Evolutionary conservation across 225 moss, liverwort and hornwort species (phyloP).

Genomic region (Neckera pumila): DNA sequence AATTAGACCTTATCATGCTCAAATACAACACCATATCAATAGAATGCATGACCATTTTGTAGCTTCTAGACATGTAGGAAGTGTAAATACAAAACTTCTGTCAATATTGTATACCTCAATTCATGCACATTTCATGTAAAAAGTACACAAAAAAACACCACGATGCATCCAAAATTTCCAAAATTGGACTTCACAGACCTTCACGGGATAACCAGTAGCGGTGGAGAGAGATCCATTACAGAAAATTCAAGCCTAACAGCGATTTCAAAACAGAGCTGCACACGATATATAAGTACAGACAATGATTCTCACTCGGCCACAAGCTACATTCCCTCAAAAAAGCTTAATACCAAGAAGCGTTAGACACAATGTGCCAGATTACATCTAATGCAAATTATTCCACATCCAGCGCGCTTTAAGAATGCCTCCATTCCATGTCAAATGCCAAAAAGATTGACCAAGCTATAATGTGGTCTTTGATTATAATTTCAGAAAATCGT

Average conservation of each 20-base stretch:
- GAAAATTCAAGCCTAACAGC: background rate
- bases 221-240: background rate
- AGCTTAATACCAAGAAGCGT: too few relatives aligned
- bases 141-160: background rate
- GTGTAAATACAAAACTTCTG: background rate
- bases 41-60: background rate
- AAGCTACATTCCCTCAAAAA: background rate
- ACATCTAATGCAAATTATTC: background rate
- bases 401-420: background rate
- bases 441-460: background rate
- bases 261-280: too few relatives aligned
- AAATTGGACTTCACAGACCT: background rate
- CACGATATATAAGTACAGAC: background rate
- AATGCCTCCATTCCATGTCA: background rate
- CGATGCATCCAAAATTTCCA: background rate
- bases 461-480: background rate
- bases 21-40: fast-evolving
- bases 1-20: background rate
- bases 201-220: too few relatives aligned
- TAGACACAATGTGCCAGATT: background rate
- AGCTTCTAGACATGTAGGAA: too few relatives aligned
- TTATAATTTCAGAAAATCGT: slow-evolving; percentile 1
- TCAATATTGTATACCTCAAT: background rate
- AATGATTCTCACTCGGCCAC: background rate
- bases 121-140: background rate